A percentile compares a stretch with the other conserved stretches of the same genome.
phyloP scores from a whole-genome alignment of 257 asterid genomes.

The Lavandula angustifolia region DNA sequence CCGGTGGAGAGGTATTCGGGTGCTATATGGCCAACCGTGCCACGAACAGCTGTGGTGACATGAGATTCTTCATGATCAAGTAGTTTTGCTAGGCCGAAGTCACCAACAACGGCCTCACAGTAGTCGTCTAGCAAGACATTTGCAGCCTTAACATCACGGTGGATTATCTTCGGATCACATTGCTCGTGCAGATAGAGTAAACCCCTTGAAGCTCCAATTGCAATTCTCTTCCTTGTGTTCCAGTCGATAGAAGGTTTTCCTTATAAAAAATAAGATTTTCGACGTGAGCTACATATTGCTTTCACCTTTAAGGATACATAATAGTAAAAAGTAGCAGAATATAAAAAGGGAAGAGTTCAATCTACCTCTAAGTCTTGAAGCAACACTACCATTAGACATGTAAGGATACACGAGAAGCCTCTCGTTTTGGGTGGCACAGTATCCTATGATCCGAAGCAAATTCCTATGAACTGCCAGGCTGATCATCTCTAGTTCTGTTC shows the following conservation, averaged over 20 bases:
- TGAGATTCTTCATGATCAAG: slow-evolving; percentile 92
- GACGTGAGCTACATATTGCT: background rate
- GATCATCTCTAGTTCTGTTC: slow-evolving; percentile 82
- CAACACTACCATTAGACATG: slow-evolving; percentile 92
- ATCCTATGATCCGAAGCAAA: slow-evolving; percentile 77
- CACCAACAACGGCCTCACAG: slow-evolving; percentile 88
- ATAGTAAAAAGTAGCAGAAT: no score
- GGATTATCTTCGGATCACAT: slow-evolving; percentile 96
- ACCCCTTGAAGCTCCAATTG: slow-evolving; percentile 90
- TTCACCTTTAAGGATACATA: no score
- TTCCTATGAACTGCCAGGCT: slow-evolving; percentile 92
- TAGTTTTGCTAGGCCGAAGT: slow-evolving; percentile 91
- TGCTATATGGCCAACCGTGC: slow-evolving; percentile 93
- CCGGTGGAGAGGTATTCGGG: slow-evolving; percentile 96
- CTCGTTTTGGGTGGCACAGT: slow-evolving; percentile 71
- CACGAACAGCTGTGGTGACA: slow-evolving; percentile 96
- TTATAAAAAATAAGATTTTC: slow-evolving; percentile 1
- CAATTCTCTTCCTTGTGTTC: slow-evolving; percentile 81
- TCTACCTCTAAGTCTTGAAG: slow-evolving; percentile 83
- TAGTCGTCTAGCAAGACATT: slow-evolving; percentile 78
- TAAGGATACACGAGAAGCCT: slow-evolving; percentile 87
- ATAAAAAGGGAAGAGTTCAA: slow-evolving; percentile 7
- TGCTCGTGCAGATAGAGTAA: slow-evolving; percentile 88
- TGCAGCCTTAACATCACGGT: slow-evolving; percentile 94
- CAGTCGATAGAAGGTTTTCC: slow-evolving; percentile 86